Conservation (phyloP, 1,284 basidiomycete genomes). For the Microbotryum lychnidis-dioicae region DNA sequence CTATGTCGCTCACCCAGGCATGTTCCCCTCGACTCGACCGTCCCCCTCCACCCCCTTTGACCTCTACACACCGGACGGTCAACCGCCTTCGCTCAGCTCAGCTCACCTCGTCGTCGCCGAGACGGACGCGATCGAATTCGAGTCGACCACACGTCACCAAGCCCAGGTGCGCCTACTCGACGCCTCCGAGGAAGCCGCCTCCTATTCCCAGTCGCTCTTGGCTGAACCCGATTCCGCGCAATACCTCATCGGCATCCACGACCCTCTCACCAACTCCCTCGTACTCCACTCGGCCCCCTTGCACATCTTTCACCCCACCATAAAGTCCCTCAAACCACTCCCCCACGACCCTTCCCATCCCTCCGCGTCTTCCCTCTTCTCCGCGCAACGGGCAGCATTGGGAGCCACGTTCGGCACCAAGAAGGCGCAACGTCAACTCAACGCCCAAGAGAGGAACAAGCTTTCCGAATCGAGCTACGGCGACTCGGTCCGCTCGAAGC, state of each 20-base stretch:
- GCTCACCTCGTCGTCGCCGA: constrained; percentile 20
- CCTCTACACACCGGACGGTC: constrained; percentile 9
- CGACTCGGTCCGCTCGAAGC: constrained; percentile 3
- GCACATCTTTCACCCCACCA: constrained; percentile 64
- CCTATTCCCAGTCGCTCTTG: not conserved
- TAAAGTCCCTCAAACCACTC: constrained; percentile 62
- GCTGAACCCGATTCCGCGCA: constrained; percentile 4
- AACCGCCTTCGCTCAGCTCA: not conserved
- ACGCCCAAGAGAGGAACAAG: constrained; percentile 72
- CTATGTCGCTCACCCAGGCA: not conserved
- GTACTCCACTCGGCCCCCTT: constrained; percentile 61
- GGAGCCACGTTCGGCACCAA: constrained; percentile 88
- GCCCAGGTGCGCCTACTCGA: not conserved
- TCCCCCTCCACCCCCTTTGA: constrained; percentile 21
- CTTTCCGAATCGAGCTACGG: constrained; percentile 57
- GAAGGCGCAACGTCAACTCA: constrained; percentile 77
- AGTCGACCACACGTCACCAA: not conserved
- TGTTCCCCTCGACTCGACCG: constrained; percentile 22
- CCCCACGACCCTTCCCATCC: constrained; percentile 1
- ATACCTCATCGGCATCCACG: constrained; percentile 46
- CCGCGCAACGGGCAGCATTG: constrained; percentile 53
- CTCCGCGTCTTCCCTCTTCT: constrained; percentile 8
- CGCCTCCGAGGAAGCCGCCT: constrained; percentile 1
- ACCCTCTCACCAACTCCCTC: constrained; percentile 61
- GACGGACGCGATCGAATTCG: constrained; percentile 25